Evolutionary conservation across 1,284 basidiomycete species (phyloP).

Genomic region (Trichosporon ovoides): DNA sequence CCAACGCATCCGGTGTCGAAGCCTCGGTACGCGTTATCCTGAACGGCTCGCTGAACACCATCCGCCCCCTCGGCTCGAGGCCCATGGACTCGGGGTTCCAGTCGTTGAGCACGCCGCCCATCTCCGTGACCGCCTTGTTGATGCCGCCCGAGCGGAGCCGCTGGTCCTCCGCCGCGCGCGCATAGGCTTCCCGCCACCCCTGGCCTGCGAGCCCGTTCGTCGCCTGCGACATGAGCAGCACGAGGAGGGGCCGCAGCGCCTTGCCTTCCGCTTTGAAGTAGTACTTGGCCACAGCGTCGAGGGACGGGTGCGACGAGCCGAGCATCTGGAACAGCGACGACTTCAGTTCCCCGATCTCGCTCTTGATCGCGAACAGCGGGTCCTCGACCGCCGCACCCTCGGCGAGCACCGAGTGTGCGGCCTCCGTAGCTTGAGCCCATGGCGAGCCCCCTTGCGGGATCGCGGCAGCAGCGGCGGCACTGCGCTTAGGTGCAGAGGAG

Average conservation of each 20-base stretch:
- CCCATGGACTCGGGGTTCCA: constrained; percentile 49
- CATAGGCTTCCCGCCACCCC: constrained; percentile 27
- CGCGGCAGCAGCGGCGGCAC: constrained; percentile 3
- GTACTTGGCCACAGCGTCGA: constrained; percentile 84
- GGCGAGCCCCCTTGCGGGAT: constrained; percentile 14
- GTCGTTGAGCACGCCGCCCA: constrained; percentile 48
- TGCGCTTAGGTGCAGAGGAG: constrained; percentile 12
- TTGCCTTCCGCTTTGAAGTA: constrained; percentile 81
- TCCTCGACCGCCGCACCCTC: constrained; percentile 23
- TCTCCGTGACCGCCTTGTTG: constrained; percentile 43
- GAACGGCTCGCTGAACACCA: constrained; percentile 43
- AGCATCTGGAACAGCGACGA: constrained; percentile 72
- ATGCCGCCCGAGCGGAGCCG: constrained; percentile 25
- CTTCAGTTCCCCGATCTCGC: constrained; percentile 70
- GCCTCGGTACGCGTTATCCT: constrained; percentile 24
- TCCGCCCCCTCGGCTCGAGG: constrained; percentile 26
- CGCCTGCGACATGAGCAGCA: constrained; percentile 84
- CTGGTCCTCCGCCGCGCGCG: constrained; percentile 7
- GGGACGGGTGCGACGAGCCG: constrained; percentile 79
- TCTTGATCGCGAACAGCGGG: constrained; percentile 53
- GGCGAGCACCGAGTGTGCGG: constrained; percentile 37
- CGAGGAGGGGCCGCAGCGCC: constrained; percentile 83
- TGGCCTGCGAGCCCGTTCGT: constrained; percentile 68
- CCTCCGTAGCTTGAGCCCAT: constrained; percentile 44
- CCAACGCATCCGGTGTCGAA: not conserved